Conservation (phyloP, 2,329 filamentous ascomycete species). For the Fusarium goolgardi region DNA sequence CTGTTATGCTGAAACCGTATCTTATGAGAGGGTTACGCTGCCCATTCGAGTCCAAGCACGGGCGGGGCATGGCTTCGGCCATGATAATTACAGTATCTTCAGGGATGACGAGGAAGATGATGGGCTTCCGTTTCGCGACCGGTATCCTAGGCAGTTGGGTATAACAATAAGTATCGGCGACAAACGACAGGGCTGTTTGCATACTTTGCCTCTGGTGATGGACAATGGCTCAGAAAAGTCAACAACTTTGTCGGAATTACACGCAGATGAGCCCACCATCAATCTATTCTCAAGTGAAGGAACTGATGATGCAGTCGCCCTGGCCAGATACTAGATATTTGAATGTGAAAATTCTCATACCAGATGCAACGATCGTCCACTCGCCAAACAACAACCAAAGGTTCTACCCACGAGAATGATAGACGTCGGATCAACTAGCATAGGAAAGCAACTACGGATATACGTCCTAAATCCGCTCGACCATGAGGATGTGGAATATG, state of each 20-base stretch:
- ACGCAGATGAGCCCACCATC: neutral
- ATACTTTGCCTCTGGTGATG: neutral
- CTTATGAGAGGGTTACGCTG: neutral
- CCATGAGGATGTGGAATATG: neutral
- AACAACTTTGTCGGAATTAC: no score
- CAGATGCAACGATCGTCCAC: neutral
- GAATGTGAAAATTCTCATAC: neutral
- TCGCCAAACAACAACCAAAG: neutral
- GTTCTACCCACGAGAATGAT: slow-evolving; percentile 3
- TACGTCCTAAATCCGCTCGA: neutral
- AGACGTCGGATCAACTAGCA: neutral
- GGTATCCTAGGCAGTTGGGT: neutral
- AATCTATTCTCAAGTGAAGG: neutral
- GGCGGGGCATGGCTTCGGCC: neutral
- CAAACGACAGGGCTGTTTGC: neutral
- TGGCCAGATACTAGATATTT: neutral
- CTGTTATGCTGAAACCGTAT: neutral
- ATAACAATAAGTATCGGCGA: neutral
- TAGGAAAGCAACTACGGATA: neutral
- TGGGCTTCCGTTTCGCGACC: neutral
- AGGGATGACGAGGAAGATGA: neutral
- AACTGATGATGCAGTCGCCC: neutral
- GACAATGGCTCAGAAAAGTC: neutral
- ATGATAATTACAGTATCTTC: neutral
- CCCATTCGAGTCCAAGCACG: neutral